Conservation (phyloP, 345 rosid species). For the Laguncularia racemosa region DNA sequence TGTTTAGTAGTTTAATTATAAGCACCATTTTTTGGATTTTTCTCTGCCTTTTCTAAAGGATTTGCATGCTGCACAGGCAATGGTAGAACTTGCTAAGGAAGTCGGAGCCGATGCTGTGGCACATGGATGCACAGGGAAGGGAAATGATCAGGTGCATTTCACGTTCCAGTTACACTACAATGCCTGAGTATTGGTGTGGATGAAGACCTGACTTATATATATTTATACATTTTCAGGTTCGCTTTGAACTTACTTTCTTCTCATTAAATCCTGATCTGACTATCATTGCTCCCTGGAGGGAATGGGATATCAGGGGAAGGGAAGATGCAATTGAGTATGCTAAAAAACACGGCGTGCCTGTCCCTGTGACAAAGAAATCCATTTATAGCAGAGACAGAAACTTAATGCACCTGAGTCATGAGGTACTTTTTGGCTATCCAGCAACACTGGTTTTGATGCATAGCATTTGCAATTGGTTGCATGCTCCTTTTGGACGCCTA, state of each 20-base stretch:
- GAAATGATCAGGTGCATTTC: slow-evolving; percentile 86
- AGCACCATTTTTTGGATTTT: slow-evolving; percentile 5
- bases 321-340: slow-evolving; percentile 98
- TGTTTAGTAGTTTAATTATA: neutral
- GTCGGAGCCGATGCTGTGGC: slow-evolving; percentile 98
- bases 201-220: slow-evolving; percentile 4
- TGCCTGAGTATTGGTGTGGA: slow-evolving; percentile 6
- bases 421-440: slow-evolving; percentile 30
- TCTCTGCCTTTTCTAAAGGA: slow-evolving; percentile 4
- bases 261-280: slow-evolving; percentile 82
- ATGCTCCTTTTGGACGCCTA: too few species aligned
- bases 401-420: slow-evolving; percentile 95
- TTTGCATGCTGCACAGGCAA: slow-evolving; percentile 44
- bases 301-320: slow-evolving; percentile 92
- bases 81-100: slow-evolving; percentile 96
- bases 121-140: slow-evolving; percentile 98
- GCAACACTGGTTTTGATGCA: neutral
- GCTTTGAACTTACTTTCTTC: slow-evolving; percentile 93
- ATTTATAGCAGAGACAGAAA: slow-evolving; percentile 95
- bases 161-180: neutral
- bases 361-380: slow-evolving; percentile 92
- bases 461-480: too few species aligned
- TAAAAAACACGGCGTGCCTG: slow-evolving; percentile 84
- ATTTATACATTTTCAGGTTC: slow-evolving; percentile 43
- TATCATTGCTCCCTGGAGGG: slow-evolving; percentile 98